phyloP scores from a whole-genome alignment of 345 rosid genomes.

The Rhizophora apiculata region DNA sequence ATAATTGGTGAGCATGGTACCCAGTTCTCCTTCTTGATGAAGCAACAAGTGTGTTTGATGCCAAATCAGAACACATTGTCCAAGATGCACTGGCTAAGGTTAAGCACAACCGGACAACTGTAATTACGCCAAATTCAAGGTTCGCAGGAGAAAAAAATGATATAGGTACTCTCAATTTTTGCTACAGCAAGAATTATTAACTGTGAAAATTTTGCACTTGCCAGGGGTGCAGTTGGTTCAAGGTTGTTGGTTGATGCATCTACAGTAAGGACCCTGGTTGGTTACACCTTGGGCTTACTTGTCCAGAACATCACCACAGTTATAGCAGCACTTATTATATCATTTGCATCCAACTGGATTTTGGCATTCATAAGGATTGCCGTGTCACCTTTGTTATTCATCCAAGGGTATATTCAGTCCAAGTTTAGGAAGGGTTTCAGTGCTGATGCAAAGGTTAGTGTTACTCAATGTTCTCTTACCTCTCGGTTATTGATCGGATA shows the following conservation, averaged over 20 bases:
- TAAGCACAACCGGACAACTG: no score
- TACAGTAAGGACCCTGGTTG: conserved; percentile 44
- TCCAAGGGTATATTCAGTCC: conserved; percentile 44
- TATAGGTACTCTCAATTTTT: not conserved
- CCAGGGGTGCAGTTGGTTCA: conserved; percentile 65
- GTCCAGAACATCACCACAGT: conserved; percentile 53
- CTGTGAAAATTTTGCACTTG: not conserved
- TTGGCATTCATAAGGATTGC: conserved; percentile 43
- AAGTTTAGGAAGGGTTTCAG: conserved; percentile 54
- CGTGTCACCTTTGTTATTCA: conserved; percentile 41
- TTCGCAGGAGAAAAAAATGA: conserved; percentile 1
- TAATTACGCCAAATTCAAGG: conserved; percentile 48
- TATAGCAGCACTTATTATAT: conserved; percentile 42
- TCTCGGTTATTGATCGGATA: no score
- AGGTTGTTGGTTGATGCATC: conserved; percentile 66
- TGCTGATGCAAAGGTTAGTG: conserved; percentile 38
- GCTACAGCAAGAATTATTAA: not conserved
- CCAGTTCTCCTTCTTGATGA: no score
- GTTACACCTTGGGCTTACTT: conserved; percentile 49
- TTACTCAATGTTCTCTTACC: not conserved
- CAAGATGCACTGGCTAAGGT: no score
- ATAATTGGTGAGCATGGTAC: no score
- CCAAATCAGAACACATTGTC: no score
- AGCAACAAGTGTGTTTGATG: no score
- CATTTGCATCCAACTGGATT: conserved; percentile 57